A percentile compares a stretch with the other conserved stretches of the same genome.
phyloP scores from a whole-genome alignment of 1,284 basidiomycete genomes.

The Fomitopsis pinicola region DNA sequence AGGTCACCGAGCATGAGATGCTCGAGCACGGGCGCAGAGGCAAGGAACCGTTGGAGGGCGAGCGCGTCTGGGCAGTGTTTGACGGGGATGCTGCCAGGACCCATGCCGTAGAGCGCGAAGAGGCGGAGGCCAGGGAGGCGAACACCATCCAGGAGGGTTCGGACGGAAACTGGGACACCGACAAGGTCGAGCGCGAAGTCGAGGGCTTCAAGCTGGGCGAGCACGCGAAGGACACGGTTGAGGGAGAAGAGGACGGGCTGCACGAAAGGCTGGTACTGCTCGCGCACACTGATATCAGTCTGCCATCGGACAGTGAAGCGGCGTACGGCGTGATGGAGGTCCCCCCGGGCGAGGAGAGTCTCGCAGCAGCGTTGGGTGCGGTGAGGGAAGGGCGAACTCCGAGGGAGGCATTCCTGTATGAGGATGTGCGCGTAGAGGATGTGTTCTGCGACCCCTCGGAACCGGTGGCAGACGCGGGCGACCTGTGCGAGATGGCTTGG shows the following conservation, averaged over 20 bases:
- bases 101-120: constrained; percentile 50
- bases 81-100: constrained; percentile 30
- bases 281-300: constrained; percentile 26
- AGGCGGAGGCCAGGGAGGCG: constrained; percentile 34
- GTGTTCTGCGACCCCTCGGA: constrained; percentile 53
- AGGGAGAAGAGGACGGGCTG: constrained; percentile 19
- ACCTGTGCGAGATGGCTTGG: constrained; percentile 35
- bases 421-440: constrained; percentile 49
- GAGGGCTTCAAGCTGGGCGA: constrained; percentile 45
- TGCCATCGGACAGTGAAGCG: constrained; percentile 54
- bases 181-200: constrained; percentile 48
- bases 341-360: constrained; percentile 41
- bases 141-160: constrained; percentile 26
- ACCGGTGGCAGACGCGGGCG: constrained; percentile 42
- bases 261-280: constrained; percentile 22
- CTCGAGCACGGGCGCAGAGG: constrained; percentile 33
- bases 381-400: constrained; percentile 36
- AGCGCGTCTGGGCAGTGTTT: constrained; percentile 25
- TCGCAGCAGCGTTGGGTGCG: constrained; percentile 47
- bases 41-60: constrained; percentile 43
- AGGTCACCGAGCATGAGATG: constrained; percentile 51
- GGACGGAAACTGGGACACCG: constrained; percentile 20
- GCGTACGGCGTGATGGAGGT: constrained; percentile 42
- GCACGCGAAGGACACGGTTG: constrained; percentile 34
- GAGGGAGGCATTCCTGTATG: constrained; percentile 45